Evolutionary conservation across 768 basidiomycete genomes (phyloP).

Genomic region (Tylopilus sp.): DNA sequence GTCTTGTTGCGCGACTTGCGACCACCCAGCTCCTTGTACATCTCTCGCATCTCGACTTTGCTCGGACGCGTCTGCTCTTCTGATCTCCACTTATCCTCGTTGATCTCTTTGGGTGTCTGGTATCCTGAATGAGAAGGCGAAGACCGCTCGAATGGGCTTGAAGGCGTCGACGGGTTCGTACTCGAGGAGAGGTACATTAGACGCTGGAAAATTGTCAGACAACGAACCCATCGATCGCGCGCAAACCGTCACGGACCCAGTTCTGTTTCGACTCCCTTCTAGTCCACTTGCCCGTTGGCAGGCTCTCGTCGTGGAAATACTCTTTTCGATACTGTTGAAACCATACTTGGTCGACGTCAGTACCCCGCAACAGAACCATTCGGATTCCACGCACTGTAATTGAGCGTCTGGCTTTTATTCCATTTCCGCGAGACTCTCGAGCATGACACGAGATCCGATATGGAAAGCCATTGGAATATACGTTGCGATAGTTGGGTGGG

Average conservation of each 20-base stretch:
- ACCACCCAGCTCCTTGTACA: constrained; percentile 78
- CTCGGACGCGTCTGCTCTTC: constrained; percentile 56
- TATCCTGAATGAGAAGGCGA: constrained; percentile 57
- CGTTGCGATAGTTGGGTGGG: constrained; percentile 81
- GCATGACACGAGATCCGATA: constrained; percentile 70
- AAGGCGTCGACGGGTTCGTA: constrained; percentile 38
- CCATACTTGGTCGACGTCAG: constrained; percentile 62
- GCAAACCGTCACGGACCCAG: constrained; percentile 53
- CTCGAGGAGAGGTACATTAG: constrained; percentile 42
- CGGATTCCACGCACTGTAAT: constrained; percentile 61
- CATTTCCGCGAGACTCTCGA: constrained; percentile 83
- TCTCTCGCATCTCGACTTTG: constrained; percentile 84
- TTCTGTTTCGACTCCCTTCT: constrained; percentile 91
- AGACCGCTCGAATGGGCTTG: constrained; percentile 44
- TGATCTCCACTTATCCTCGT: constrained; percentile 70
- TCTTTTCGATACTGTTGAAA: constrained; percentile 89
- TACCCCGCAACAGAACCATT: neutral
- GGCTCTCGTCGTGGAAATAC: constrained; percentile 75
- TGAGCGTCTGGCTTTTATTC: constrained; percentile 84
- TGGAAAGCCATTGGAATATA: constrained; percentile 62
- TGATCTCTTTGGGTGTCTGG: constrained; percentile 74
- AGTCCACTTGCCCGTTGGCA: constrained; percentile 86
- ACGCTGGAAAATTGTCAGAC: constrained; percentile 42
- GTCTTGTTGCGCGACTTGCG: constrained; percentile 74
- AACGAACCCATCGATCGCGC: constrained; percentile 9